Conservation (phyloP, 352 stramenopile species). For the Pythium chondricola region DNA sequence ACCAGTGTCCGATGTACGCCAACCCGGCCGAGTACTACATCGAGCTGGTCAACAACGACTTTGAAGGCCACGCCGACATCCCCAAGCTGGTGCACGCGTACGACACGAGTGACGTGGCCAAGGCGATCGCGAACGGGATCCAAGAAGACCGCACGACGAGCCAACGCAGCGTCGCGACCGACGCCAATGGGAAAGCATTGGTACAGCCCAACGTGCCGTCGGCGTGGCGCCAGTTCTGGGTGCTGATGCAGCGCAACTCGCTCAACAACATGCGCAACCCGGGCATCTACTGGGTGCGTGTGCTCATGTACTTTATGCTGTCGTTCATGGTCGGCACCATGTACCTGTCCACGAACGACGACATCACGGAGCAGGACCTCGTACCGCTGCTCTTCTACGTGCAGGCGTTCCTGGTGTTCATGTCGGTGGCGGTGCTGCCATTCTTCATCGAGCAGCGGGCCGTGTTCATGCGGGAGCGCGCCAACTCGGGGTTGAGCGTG, state of each 20-base stretch:
- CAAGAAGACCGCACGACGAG: neutral
- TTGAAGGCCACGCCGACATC: slow-evolving; percentile 25
- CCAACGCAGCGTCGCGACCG: neutral
- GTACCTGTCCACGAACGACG: slow-evolving; percentile 50
- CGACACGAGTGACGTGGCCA: neutral
- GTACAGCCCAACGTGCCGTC: slow-evolving; percentile 13
- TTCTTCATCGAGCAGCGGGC: slow-evolving; percentile 79
- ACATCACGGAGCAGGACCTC: slow-evolving; percentile 32
- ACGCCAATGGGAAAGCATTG: neutral
- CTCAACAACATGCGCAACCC: slow-evolving; percentile 63
- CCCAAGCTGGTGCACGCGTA: slow-evolving; percentile 8
- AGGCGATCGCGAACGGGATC: neutral
- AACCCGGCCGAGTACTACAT: slow-evolving; percentile 38
- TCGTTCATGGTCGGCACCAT: slow-evolving; percentile 69
- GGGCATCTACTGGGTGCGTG: slow-evolving; percentile 58
- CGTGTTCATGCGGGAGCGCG: slow-evolving; percentile 63
- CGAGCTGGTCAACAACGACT: slow-evolving; percentile 32
- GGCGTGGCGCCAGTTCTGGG: slow-evolving; percentile 27
- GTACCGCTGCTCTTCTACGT: slow-evolving; percentile 79
- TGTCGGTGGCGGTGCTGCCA: slow-evolving; percentile 81
- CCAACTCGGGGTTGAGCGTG: slow-evolving; percentile 55
- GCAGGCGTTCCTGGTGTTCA: slow-evolving; percentile 85
- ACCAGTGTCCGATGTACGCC: slow-evolving; percentile 22
- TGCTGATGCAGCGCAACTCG: slow-evolving; percentile 47
- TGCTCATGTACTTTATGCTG: slow-evolving; percentile 69